Evolutionary conservation across 331 rosid species (phyloP).

Genomic region (Malus hybrid): DNA sequence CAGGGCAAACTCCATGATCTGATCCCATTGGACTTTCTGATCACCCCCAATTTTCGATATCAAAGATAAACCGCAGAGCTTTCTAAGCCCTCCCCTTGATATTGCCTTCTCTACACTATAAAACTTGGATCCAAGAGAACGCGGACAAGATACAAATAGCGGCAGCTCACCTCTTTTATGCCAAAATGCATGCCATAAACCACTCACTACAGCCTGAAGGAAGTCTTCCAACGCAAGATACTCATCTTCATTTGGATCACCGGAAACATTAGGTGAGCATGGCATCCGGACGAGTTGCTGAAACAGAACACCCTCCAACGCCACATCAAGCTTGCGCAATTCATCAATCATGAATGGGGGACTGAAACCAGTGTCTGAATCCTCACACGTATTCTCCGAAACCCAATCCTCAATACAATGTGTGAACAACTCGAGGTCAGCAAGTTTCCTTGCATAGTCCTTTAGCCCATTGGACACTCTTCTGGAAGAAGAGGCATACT

Average conservation of each 20-base stretch:
- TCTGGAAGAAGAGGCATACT: conserved; percentile 40
- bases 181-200: conserved; percentile 85
- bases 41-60: conserved; percentile 39
- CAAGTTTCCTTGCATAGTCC: conserved; percentile 58
- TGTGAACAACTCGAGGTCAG: conserved; percentile 46
- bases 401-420: conserved; percentile 62
- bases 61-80: conserved; percentile 58
- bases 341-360: conserved; percentile 63
- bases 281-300: conserved; percentile 78
- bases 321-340: conserved; percentile 64
- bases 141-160: conserved; percentile 56
- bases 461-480: conserved; percentile 57
- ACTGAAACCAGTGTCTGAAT: conserved; percentile 35
- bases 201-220: conserved; percentile 54
- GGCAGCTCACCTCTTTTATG: conserved; percentile 63
- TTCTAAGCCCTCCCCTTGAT: conserved; percentile 55
- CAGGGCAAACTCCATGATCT: conserved; percentile 51
- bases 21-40: conserved; percentile 54
- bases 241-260: conserved; percentile 48
- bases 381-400: conserved; percentile 37
- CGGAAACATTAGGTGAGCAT: conserved; percentile 19
- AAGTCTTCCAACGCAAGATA: conserved; percentile 69
- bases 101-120: conserved; percentile 55
- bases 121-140: conserved; percentile 59
- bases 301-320: conserved; percentile 65